Percentiles rank a stretch among this genome's conserved stretches.
Conservation (phyloP, 805 yeast genomes). For the Candida germanica region DNA sequence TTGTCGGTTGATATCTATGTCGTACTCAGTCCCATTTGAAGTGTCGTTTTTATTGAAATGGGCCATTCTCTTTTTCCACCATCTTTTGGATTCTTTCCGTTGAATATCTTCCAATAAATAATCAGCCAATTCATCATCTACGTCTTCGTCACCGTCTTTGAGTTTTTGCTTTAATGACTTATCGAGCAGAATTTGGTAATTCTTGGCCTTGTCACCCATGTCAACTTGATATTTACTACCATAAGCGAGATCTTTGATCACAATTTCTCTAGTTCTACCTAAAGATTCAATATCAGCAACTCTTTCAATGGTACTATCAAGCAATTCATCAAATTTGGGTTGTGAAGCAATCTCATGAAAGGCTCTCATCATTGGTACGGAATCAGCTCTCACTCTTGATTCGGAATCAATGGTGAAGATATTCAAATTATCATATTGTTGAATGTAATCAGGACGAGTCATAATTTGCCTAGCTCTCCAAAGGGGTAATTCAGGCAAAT, state of each 20-base stretch:
- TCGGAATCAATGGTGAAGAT: slow-evolving; percentile 76
- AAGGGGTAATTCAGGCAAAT: slow-evolving; percentile 68
- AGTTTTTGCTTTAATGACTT: slow-evolving; percentile 11
- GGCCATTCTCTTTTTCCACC: slow-evolving; percentile 48
- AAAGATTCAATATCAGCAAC: slow-evolving; percentile 74
- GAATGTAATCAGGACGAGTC: slow-evolving; percentile 82
- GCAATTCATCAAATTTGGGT: slow-evolving; percentile 66
- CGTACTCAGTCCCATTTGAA: slow-evolving; percentile 13
- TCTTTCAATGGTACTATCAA: slow-evolving; percentile 63
- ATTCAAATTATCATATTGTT: slow-evolving; percentile 69
- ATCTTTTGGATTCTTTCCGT: slow-evolving; percentile 46
- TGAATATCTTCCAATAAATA: slow-evolving; percentile 51
- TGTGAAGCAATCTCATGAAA: slow-evolving; percentile 72
- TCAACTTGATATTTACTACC: slow-evolving; percentile 43
- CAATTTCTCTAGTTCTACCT: slow-evolving; percentile 73
- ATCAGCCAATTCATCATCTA: slow-evolving; percentile 15
- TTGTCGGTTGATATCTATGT: slow-evolving; percentile 11
- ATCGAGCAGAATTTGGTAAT: slow-evolving; percentile 2
- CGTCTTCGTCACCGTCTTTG: slow-evolving; percentile 14
- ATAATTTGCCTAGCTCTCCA: slow-evolving; percentile 84
- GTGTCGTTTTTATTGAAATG: background rate
- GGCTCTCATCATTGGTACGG: slow-evolving; percentile 88
- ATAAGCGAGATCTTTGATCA: slow-evolving; percentile 61
- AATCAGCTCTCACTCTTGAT: slow-evolving; percentile 73
- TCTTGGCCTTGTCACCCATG: slow-evolving; percentile 14